Percentiles rank a stretch among this genome's conserved stretches.
Conservation (phyloP, 2,329 filamentous ascomycete species). For the Fusarium guadeloupense region DNA sequence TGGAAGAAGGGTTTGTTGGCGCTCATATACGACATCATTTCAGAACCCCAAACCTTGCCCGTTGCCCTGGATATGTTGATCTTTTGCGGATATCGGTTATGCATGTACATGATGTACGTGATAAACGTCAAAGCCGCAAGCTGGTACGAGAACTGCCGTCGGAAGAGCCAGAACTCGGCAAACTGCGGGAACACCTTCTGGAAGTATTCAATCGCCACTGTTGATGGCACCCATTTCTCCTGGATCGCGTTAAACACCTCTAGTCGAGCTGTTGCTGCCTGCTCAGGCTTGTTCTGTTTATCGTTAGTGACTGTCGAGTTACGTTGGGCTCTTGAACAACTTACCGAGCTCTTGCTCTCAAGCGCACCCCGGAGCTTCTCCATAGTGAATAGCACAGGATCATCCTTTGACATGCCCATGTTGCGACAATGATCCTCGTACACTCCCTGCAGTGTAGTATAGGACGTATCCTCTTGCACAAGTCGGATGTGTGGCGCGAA, state of each 20-base stretch:
- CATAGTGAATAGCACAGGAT: conserved; percentile 93
- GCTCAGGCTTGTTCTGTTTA: conserved; percentile 71
- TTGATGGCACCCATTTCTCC: conserved; percentile 88
- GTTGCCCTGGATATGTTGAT: conserved; percentile 87
- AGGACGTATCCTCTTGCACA: conserved; percentile 94
- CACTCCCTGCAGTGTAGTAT: conserved; percentile 91
- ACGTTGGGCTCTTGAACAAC: conserved; percentile 40
- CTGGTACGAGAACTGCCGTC: conserved; percentile 95
- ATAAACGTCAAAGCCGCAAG: conserved; percentile 95
- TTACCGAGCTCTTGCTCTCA: conserved; percentile 71
- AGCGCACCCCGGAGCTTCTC: conserved; percentile 85
- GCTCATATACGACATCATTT: conserved; percentile 91
- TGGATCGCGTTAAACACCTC: conserved; percentile 97
- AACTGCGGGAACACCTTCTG: conserved; percentile 87
- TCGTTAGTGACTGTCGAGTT: conserved; percentile 15
- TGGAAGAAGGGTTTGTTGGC: conserved; percentile 87
- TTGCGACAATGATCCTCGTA: conserved; percentile 96
- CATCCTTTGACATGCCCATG: conserved; percentile 89
- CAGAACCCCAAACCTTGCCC: conserved; percentile 95
- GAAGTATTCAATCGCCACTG: conserved; percentile 88
- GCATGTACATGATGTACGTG: conserved; percentile 98
- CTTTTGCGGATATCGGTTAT: conserved; percentile 94
- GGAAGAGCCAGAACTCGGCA: conserved; percentile 98
- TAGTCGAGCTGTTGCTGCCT: conserved; percentile 76
- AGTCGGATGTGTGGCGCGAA: conserved; percentile 93